Percentiles rank a stretch among this genome's conserved stretches.
Conservation (phyloP, 2,329 filamentous ascomycete species). For the Botrytis squamosa region DNA sequence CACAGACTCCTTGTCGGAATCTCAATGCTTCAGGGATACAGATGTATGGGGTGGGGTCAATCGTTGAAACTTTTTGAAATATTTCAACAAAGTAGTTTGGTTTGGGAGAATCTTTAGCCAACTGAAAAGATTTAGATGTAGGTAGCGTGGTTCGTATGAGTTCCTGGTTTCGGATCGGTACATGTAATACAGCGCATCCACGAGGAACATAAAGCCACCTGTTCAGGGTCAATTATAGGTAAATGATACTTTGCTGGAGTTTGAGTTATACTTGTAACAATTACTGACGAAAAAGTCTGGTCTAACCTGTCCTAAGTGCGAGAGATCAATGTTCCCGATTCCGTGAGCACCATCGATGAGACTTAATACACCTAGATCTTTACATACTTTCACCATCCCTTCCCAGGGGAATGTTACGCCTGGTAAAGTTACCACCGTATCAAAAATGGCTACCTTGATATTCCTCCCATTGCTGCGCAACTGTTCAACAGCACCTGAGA, state of each 20-base stretch:
- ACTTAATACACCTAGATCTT: conserved; percentile 64
- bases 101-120: conserved; percentile 41
- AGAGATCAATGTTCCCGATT: conserved; percentile 53
- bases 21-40: conserved; percentile 69
- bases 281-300: conserved; percentile 88
- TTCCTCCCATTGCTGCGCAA: neutral
- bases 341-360: conserved; percentile 77
- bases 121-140: conserved; percentile 72
- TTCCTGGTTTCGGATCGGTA: conserved; percentile 72
- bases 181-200: conserved; percentile 77
- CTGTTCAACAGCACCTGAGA: neutral
- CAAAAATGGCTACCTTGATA: neutral
- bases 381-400: conserved; percentile 60
- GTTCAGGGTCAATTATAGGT: neutral
- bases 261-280: conserved; percentile 75
- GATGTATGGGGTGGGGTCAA: conserved; percentile 69
- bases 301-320: conserved; percentile 78
- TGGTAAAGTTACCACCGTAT: conserved; percentile 75
- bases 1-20: conserved; percentile 66
- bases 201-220: conserved; percentile 77
- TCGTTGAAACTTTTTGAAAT: conserved; percentile 76
- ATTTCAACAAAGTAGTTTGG: conserved; percentile 56
- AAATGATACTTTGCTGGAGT: neutral
- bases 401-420: conserved; percentile 79
- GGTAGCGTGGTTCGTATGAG: conserved; percentile 72